A percentile compares a stretch with the other conserved stretches of the same genome.
These are phyloP conservation scores for Aspergillus haitiensis DNA, from an alignment of 495 filamentous ascomycete species.

Conservation along the genomic window DNA sequence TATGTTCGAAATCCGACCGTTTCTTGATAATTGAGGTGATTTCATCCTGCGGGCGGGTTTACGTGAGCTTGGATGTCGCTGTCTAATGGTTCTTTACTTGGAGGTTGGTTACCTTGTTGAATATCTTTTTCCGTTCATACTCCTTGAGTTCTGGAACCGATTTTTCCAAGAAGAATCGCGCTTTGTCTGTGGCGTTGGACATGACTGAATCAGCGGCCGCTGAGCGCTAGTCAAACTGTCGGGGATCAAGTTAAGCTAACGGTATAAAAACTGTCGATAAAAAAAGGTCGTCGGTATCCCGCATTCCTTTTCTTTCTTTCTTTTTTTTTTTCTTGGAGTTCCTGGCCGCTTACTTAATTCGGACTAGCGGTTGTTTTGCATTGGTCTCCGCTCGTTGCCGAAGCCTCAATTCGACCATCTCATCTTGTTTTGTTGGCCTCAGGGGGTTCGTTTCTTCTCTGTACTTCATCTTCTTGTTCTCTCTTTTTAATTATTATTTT, in stretches of 20 bases:
- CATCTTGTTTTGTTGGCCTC: constrained; percentile 28
- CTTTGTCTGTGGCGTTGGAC: constrained; percentile 86
- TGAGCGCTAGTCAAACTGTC: not conserved
- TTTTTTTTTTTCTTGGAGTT: constrained; percentile 8
- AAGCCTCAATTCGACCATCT: constrained; percentile 21
- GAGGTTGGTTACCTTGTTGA: constrained; percentile 59
- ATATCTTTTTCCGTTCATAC: constrained; percentile 83
- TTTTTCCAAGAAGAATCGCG: constrained; percentile 89
- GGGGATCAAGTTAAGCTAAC: not conserved
- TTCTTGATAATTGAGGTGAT: constrained; percentile 84
- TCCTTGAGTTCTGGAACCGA: constrained; percentile 88
- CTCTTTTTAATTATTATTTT: constrained; percentile 25
- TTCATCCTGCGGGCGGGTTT: constrained; percentile 61
- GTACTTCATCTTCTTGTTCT: constrained; percentile 23
- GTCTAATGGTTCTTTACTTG: not conserved
- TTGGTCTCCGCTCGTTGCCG: constrained; percentile 25
- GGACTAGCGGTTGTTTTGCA: constrained; percentile 22
- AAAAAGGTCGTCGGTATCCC: constrained; percentile 45
- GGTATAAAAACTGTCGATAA: constrained; percentile 5
- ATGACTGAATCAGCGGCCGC: constrained; percentile 47
- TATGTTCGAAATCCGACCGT: constrained; percentile 91
- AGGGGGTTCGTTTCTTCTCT: constrained; percentile 34
- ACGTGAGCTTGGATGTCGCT: constrained; percentile 16
- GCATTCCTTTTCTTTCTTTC: constrained; percentile 25
- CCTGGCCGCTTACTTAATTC: constrained; percentile 22